Base-by-base conservation (phyloP, 2,329 filamentous ascomycete species). In the Rhynchosporium agropyri region DNA sequence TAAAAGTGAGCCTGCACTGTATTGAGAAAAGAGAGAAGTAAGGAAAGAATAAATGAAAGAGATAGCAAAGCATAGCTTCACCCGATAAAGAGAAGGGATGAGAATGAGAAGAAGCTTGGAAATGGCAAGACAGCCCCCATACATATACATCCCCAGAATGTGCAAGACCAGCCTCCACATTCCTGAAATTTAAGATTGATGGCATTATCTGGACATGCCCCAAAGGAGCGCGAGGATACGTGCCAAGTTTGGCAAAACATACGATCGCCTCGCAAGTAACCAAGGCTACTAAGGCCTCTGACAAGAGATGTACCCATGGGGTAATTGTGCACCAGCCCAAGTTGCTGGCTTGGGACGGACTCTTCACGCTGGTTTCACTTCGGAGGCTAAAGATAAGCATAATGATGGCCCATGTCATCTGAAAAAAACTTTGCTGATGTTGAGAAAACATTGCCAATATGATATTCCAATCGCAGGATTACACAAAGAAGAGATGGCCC, bases 21-120 rank as follows among this genome's bases (percentile, higher is more conserved):
- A 36, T 36, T 36, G 33, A 36, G 33, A 53, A 33, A 54, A 54
- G 33, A 38, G 13, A 29, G 28, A 20, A 43, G 33, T 20, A 46
- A 3, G 36, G 53, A 55, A 55, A n/a, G 12, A n/a, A 26, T 20
- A 20, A 40, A 40, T 6, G 29, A 36, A 54, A 26, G 33, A 53
- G 29, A 54, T 31, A 55, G 53, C 36, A 55, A 55, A 55, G 53
- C 53, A 55, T 38, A 55, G 53, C 53, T 55, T 55, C 53, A 38
- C 38, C 53, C 40, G 38, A 43, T 55, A 42, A 43, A 55, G 42
- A 55, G 38, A 43, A 42, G 13, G 28, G 38, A 55, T 55, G 53
- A 43, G 53, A 55, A 43, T 6, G n/a, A 20, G 13, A 28, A 42
- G 53, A 55, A 20, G 6, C 20, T 43, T 42, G 38, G 28, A 43